Conservation (phyloP, 2,329 filamentous ascomycete species). For the Endothia cerciana region DNA sequence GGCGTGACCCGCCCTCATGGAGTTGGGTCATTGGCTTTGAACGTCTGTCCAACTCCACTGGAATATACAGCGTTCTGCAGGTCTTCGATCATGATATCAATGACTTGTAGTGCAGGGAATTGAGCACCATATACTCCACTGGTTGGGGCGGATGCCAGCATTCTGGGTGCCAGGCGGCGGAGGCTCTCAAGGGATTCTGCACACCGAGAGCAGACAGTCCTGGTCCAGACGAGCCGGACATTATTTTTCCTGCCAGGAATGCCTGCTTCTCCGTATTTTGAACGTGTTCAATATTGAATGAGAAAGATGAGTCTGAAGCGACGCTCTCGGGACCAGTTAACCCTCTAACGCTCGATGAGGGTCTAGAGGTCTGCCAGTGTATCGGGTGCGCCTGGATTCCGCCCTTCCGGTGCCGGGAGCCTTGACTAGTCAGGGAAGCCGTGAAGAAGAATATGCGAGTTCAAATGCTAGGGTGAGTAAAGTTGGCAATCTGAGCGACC, state of each 20-base stretch:
- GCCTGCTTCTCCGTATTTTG: neutral
- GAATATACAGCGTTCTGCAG: neutral
- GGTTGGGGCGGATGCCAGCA: neutral
- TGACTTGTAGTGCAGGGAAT: neutral
- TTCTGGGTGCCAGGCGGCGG: neutral
- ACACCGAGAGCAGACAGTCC: neutral
- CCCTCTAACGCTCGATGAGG: neutral
- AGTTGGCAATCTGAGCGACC: neutral
- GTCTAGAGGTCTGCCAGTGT: neutral
- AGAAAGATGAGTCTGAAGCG: neutral
- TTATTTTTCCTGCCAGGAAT: neutral
- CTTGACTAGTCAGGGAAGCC: neutral
- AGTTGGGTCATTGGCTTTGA: neutral
- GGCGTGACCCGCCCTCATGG: neutral
- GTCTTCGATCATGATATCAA: neutral
- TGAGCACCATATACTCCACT: neutral
- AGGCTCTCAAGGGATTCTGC: neutral
- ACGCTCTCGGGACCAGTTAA: neutral
- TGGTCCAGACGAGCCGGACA: neutral
- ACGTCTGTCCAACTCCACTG: neutral
- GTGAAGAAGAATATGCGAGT: neutral
- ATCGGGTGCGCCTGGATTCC: neutral
- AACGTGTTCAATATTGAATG: neutral
- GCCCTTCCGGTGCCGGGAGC: neutral
- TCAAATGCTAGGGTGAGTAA: neutral